Evolutionary conservation across 2,329 filamentous ascomycete genomes (phyloP).

Genomic region (Colletotrichum brevisporum): DNA sequence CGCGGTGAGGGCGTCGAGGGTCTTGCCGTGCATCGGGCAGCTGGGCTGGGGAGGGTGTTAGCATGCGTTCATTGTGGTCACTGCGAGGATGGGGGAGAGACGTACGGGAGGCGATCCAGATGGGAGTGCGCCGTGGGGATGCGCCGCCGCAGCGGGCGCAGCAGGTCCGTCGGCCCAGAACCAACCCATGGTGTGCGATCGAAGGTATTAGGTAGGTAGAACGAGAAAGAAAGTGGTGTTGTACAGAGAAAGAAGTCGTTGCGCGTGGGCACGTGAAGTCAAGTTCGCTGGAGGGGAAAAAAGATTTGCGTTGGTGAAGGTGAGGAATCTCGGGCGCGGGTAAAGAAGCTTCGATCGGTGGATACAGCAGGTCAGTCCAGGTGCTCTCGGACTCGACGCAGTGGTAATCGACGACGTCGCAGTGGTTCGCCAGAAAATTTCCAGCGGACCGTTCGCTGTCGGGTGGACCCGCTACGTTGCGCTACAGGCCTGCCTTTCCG

Average conservation of each 20-base stretch:
- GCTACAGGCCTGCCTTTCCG: conserved; percentile 5
- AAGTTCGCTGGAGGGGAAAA: conserved; percentile 2
- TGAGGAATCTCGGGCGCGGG: conserved; percentile 17
- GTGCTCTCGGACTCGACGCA: background rate
- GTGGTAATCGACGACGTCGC: conserved; percentile 17
- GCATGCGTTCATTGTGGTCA: conserved; percentile 1
- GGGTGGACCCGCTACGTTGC: conserved; percentile 27
- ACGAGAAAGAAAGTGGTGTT: background rate
- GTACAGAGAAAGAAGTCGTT: conserved; percentile 4
- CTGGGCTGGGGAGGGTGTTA: conserved; percentile 56
- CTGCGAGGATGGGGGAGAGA: background rate
- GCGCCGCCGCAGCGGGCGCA: conserved; percentile 41
- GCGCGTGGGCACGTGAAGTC: background rate
- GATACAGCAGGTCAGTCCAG: background rate
- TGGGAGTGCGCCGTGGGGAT: conserved; percentile 44
- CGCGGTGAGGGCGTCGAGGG: conserved; percentile 61
- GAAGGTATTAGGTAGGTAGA: background rate
- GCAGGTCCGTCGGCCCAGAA: conserved; percentile 71
- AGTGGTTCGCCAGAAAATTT: conserved; percentile 17
- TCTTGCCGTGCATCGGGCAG: conserved; percentile 72
- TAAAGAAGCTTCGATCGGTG: conserved; percentile 20
- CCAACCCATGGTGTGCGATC: conserved; percentile 67
- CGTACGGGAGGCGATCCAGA: conserved; percentile 57
- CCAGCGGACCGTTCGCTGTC: conserved; percentile 12
- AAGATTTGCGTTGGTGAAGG: conserved; percentile 39